Evolutionary conservation across 2,329 filamentous ascomycete genomes (phyloP), one percentile per base, ranked within the genome.

Genomic region (Colletotrichum caudatum): DNA sequence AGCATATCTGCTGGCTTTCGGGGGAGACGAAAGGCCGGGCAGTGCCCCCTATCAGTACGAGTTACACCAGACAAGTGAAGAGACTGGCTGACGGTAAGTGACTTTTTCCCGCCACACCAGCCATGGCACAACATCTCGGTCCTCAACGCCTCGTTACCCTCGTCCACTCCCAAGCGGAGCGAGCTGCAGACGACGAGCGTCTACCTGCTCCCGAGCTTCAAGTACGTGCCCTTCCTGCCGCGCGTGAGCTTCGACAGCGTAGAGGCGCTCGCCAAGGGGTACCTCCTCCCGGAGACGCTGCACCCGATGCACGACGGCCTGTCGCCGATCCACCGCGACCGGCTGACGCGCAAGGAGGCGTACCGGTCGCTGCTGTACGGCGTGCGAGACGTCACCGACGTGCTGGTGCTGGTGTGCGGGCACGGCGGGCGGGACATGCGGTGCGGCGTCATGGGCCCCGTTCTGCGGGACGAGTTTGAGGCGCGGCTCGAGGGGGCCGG

Each of bases 341-440:
- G 84, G 1, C 79, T 85, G 62, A 81, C 78, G 56, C 84, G 83
- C 75, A 90, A 85, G 81, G 86, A 80, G 73, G 89, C 79, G 65
- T 90, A 82, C 76, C 88, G 77, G 77, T 83, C 72, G 66, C 83
- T 82, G 46, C 83, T 94, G 2, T 81, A 82, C 1, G 85, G 86
- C 1, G 90, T 93, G 6, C 82, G 87, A 14, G 87, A 90, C 69
- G 87, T 93, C 11, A 78, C 87, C 20, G 91, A 94, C 73, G 85
- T 94, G 5, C 76, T 93, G n/a, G 89, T 99, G 39, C 83, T 98
- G 26, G 92, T 98, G 54, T 99, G 96, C 78, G 94, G 94, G 0
- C 96, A 99, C 76, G 92, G 92, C 18, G 90, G 91, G 2, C 87
- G 96, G 14, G 96, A 99, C 78, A 84, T 86, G 76, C 88, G 96